These are phyloP conservation scores for Lyophyllum semitale DNA, from an alignment of 768 basidiomycete species.

Conservation along the genomic window DNA sequence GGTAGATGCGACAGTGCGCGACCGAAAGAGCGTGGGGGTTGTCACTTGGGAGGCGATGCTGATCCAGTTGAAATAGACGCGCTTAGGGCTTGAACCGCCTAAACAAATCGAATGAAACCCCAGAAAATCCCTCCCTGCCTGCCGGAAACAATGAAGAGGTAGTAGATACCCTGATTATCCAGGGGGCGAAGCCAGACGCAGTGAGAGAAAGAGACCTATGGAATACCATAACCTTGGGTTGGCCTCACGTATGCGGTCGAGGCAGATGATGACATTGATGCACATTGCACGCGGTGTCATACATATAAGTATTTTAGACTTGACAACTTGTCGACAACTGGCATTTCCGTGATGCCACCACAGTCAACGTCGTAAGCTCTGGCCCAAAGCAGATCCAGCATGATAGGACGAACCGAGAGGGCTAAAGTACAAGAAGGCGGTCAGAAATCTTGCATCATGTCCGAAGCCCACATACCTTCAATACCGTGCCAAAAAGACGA, in stretches of 20 bases:
- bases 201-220: not conserved
- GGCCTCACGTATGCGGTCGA: too few relatives aligned
- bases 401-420: too few relatives aligned
- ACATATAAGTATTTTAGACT: too few relatives aligned
- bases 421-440: too few relatives aligned
- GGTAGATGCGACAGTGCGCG: not conserved
- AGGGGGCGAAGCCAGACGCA: not conserved
- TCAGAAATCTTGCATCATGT: too few relatives aligned
- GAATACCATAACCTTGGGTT: too few relatives aligned
- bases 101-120: not conserved
- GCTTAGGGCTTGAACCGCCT: not conserved
- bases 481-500: too few relatives aligned
- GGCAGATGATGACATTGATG: too few relatives aligned
- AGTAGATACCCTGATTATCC: not conserved
- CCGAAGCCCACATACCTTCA: too few relatives aligned
- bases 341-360: not conserved
- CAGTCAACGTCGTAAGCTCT: not conserved
- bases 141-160: not conserved
- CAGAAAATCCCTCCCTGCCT: not conserved
- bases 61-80: too few relatives aligned
- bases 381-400: too few relatives aligned
- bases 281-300: too few relatives aligned
- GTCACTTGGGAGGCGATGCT: not conserved
- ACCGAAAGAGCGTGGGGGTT: not conserved
- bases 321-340: not conserved